Evolutionary conservation across 768 basidiomycete species (phyloP).

Genomic region (Saitozyma sp.): DNA sequence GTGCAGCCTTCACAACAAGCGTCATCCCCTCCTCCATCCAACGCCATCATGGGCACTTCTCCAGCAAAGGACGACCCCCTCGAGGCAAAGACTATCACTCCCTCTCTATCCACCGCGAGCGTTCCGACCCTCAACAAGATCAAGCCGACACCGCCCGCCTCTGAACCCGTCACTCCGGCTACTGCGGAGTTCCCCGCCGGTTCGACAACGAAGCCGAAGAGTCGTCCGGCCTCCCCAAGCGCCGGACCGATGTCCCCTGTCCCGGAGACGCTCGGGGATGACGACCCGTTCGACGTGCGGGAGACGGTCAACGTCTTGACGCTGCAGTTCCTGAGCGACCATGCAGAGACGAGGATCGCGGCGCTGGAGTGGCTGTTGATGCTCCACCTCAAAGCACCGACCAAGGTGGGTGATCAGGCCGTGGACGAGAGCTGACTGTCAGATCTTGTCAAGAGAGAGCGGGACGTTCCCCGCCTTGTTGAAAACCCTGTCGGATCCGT

Average conservation of each 20-base stretch:
- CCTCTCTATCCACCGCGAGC: slow-evolving; percentile 27
- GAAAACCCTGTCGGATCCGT: slow-evolving; percentile 92
- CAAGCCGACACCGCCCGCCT: slow-evolving; percentile 17
- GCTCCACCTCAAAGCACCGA: slow-evolving; percentile 96
- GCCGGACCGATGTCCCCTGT: slow-evolving; percentile 18
- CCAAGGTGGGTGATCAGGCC: slow-evolving; percentile 63
- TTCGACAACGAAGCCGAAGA: slow-evolving; percentile 36
- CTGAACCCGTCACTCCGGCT: slow-evolving; percentile 47
- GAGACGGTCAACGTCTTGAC: slow-evolving; percentile 89
- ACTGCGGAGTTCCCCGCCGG: slow-evolving; percentile 41
- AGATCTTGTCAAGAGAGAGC: slow-evolving; percentile 96
- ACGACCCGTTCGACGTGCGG: slow-evolving; percentile 85
- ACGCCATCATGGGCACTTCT: neutral
- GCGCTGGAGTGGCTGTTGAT: slow-evolving; percentile 97
- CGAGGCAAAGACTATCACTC: slow-evolving; percentile 56
- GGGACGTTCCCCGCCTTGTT: slow-evolving; percentile 93
- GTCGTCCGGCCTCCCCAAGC: slow-evolving; percentile 63
- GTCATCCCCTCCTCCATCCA: slow-evolving; percentile 30
- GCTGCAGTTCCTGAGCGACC: slow-evolving; percentile 91
- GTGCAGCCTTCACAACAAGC: slow-evolving; percentile 52
- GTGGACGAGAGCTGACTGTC: neutral
- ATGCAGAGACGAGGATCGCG: slow-evolving; percentile 92
- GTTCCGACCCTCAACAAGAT: slow-evolving; percentile 28
- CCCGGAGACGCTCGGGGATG: slow-evolving; percentile 54
- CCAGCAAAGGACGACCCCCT: slow-evolving; percentile 26